Conservation (phyloP, 805 yeast genomes). For the Zygoascus biomembranicola region DNA sequence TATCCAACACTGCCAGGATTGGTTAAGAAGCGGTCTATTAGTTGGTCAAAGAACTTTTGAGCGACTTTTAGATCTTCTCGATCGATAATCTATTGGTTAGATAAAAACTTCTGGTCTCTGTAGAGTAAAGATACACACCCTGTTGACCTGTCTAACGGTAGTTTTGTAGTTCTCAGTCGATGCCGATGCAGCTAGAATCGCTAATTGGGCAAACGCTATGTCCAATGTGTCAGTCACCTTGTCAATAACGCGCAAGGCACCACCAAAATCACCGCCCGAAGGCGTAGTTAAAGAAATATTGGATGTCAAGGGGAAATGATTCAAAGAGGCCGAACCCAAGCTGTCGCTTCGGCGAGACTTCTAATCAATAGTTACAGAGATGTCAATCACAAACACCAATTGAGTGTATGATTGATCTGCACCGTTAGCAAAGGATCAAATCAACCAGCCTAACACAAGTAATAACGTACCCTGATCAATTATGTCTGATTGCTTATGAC, state of each 20-base stretch:
- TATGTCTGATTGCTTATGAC: neutral
- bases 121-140: neutral
- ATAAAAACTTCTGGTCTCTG: neutral
- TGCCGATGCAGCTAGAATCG: neutral
- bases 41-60: neutral
- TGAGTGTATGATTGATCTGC: neutral
- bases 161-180: neutral
- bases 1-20: neutral
- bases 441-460: neutral
- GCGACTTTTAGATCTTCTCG: neutral
- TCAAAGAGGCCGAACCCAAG: neutral
- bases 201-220: neutral
- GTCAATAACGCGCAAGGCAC: neutral
- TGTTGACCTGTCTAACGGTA: neutral
- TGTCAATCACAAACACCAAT: neutral
- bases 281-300: neutral
- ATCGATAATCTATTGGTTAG: neutral
- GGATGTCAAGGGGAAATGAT: neutral
- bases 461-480: neutral
- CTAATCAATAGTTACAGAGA: neutral
- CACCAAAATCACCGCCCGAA: conserved; percentile 2
- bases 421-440: neutral
- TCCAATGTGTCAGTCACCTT: neutral
- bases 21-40: neutral
- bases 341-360: neutral